Evolutionary conservation across 495 filamentous ascomycete genomes (phyloP), one percentile per base, ranked within the genome.

Genomic region (Neurospora africana): DNA sequence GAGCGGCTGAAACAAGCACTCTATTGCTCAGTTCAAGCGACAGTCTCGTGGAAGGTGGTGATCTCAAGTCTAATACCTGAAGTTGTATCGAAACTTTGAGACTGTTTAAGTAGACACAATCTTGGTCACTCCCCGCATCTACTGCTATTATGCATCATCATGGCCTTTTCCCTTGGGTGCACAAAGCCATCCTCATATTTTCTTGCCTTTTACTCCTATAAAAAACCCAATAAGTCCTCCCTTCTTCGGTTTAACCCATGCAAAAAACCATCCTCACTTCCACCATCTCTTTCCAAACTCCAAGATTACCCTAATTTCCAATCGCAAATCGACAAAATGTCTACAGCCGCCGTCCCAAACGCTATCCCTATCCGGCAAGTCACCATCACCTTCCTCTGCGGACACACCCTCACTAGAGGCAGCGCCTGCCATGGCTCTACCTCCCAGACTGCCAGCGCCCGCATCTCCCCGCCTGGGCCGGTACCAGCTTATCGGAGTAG

Each of bases 191-290:
- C n/a, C n/a, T n/a, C n/a, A n/a, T n/a, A n/a, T n/a, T n/a, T n/a
- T n/a, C n/a, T n/a, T n/a, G n/a, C n/a, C n/a, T n/a, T n/a, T n/a
- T n/a, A n/a, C n/a, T n/a, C n/a, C n/a, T n/a, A n/a, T n/a, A n/a
- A n/a, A n/a, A 39, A 41, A 2, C 40, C 17, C 40, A 6, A 15
- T 2, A 40, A 41, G 40, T 41, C 40, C 40, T 19, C 39, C 39
- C 15, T 19, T 39, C 1, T 0, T 39, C 38, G 38, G 0, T 39
- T 1, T 4, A 0, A 4, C 38, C 0, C 4, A 0, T 0, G 0
- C 10, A 39, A 2, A 3, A 19, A 6, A 7, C 5, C 5, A 41
- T 6, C 0, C 5, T 0, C 8, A 41, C 40, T 41, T n/a, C 5
- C 6, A 19, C 17, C 6, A 0, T 43, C 1, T 43, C 19, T n/a